Evolutionary conservation across 306 rosid species (phyloP).

Genomic region (Cercis canadensis): DNA sequence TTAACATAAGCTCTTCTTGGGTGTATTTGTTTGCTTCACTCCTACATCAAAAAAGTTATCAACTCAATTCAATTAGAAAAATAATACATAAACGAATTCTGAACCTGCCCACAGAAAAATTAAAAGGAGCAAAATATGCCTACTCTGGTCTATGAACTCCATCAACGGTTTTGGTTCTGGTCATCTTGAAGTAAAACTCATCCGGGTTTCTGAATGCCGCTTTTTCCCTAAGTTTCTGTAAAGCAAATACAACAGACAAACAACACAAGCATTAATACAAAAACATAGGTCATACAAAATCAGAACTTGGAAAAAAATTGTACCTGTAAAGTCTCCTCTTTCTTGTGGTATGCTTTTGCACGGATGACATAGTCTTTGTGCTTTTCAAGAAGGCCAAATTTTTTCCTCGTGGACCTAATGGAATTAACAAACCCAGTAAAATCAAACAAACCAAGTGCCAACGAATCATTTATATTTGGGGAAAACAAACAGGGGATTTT

Average conservation of each 20-base stretch:
- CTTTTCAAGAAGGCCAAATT: conserved; percentile 81
- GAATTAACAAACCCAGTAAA: not conserved
- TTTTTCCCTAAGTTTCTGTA: conserved; percentile 77
- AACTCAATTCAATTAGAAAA: not conserved
- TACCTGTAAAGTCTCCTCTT: conserved; percentile 75
- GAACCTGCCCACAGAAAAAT: conserved; percentile 2
- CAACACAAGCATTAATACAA: not conserved
- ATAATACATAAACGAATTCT: not conserved
- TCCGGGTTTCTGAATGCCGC: conserved; percentile 74
- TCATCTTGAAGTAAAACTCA: conserved; percentile 88
- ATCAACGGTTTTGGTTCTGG: conserved; percentile 53
- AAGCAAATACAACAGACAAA: conserved; percentile 12
- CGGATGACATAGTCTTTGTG: conserved; percentile 90
- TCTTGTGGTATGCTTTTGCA: conserved; percentile 71
- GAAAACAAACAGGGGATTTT: not conserved
- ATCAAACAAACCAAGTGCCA: not conserved
- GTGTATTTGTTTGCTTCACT: conserved; percentile 71
- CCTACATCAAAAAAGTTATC: conserved; percentile 43
- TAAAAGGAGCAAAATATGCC: not conserved
- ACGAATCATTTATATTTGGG: not conserved
- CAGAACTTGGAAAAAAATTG: not conserved
- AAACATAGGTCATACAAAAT: not conserved
- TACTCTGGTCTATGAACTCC: conserved; percentile 80
- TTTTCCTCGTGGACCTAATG: conserved; percentile 64
- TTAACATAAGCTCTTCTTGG: conserved; percentile 72